A percentile compares a stretch with the other conserved stretches of the same genome.
Conservation (phyloP, 2,329 filamentous ascomycete genomes). For the Trichoderma sp. region DNA sequence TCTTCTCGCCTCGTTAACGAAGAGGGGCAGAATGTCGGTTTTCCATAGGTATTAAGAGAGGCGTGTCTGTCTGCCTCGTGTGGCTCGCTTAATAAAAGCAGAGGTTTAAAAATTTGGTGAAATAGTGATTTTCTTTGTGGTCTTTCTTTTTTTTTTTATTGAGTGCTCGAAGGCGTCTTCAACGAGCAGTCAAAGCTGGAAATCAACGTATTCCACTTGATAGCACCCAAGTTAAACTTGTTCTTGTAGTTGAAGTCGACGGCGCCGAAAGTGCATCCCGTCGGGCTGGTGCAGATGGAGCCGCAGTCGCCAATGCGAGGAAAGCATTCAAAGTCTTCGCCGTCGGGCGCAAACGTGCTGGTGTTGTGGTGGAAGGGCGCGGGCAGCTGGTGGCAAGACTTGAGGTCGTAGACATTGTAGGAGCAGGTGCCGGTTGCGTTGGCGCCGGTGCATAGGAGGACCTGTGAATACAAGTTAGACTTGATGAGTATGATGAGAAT, state of each 20-base stretch:
- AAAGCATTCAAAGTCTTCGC: conserved; percentile 53
- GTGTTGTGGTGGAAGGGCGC: conserved; percentile 47
- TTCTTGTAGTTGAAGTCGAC: conserved; percentile 51
- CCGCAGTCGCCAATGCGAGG: conserved; percentile 49
- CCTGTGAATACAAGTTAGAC: conserved; percentile 37
- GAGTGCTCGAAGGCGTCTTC: not conserved
- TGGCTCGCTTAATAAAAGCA: not conserved
- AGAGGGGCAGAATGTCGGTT: not conserved
- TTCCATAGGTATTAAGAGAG: not conserved
- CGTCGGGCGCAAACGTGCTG: conserved; percentile 56
- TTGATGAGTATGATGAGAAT: not conserved
- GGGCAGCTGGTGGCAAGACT: conserved; percentile 51
- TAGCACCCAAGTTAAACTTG: conserved; percentile 53
- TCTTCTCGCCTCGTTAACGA: not conserved
- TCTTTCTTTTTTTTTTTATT: not conserved
- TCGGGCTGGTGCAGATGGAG: conserved; percentile 53
- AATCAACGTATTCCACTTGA: conserved; percentile 50
- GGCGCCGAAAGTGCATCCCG: conserved; percentile 56
- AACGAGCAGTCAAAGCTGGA: conserved; percentile 42
- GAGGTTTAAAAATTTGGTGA: not conserved
- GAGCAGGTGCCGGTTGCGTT: conserved; percentile 54
- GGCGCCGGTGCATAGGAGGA: conserved; percentile 56
- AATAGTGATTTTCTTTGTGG: not conserved
- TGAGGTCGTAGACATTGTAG: conserved; percentile 49
- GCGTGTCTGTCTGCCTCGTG: not conserved